Evolutionary conservation across 306 rosid genomes (phyloP).

Genomic region (Citrullus mucosospermus): DNA sequence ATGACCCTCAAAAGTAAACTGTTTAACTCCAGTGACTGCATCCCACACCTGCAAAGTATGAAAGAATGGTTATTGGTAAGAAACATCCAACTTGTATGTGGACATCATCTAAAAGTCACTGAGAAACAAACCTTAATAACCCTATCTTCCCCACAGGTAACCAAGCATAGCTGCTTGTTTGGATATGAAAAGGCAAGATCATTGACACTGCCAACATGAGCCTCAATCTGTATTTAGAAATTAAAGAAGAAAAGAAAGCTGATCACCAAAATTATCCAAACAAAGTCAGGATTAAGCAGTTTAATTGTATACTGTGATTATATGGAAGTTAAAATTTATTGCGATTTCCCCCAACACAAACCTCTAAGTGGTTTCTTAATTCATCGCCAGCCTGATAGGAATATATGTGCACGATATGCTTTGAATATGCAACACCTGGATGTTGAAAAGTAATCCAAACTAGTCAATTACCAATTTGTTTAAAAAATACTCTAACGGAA

Average conservation of each 20-base stretch:
- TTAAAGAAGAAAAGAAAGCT: constrained; percentile 5
- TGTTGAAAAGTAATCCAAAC: constrained; percentile 9
- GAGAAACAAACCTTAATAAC: constrained; percentile 73
- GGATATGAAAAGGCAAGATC: constrained; percentile 98
- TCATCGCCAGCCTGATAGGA: constrained; percentile 86
- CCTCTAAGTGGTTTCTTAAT: constrained; percentile 85
- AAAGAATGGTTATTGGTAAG: constrained; percentile 5
- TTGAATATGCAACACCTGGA: constrained; percentile 97
- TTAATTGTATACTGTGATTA: neutral
- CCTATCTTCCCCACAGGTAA: constrained; percentile 97
- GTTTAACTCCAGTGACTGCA: constrained; percentile 69
- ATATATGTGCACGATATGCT: constrained; percentile 85
- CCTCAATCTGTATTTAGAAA: constrained; percentile 60
- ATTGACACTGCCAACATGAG: constrained; percentile 90
- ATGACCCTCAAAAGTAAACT: constrained; percentile 80
- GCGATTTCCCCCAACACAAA: constrained; percentile 22
- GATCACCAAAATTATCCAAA: neutral
- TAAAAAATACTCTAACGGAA: neutral
- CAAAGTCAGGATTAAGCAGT: neutral
- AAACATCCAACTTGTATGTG: constrained; percentile 4
- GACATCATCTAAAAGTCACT: constrained; percentile 10
- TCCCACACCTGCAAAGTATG: constrained; percentile 80
- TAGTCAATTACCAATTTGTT: neutral
- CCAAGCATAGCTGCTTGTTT: constrained; percentile 82
- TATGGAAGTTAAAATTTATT: constrained; percentile 6